A percentile compares a stretch with the other conserved stretches of the same genome.
phyloP scores from a whole-genome alignment of 2,329 filamentous ascomycete genomes.

The Pseudomassariella vexata region DNA sequence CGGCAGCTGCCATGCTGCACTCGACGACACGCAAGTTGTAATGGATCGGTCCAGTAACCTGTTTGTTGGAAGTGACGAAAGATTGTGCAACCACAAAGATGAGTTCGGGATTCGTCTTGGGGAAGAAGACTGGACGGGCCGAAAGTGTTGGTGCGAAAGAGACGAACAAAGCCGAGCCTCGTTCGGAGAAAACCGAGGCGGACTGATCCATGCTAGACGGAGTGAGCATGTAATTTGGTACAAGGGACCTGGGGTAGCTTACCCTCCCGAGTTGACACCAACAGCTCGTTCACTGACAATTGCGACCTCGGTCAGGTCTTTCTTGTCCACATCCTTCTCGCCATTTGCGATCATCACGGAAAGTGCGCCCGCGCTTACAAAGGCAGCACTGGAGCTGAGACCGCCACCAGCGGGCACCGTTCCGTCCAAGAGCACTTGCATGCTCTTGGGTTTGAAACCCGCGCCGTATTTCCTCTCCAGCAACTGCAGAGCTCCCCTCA shows the following conservation, averaged over 20 bases:
- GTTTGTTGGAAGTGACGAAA: slow-evolving; percentile 91
- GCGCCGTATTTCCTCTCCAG: slow-evolving; percentile 60
- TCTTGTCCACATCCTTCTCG: slow-evolving; percentile 75
- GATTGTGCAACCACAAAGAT: slow-evolving; percentile 93
- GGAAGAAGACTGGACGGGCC: slow-evolving; percentile 75
- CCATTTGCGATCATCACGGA: slow-evolving; percentile 85
- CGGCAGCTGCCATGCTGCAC: slow-evolving; percentile 79
- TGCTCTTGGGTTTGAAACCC: slow-evolving; percentile 63
- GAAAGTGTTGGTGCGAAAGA: slow-evolving; percentile 77
- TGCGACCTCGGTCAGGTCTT: slow-evolving; percentile 82
- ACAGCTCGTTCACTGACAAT: slow-evolving; percentile 92
- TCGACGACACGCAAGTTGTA: slow-evolving; percentile 98
- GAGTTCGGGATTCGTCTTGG: slow-evolving; percentile 72
- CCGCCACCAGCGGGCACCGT: slow-evolving; percentile 89
- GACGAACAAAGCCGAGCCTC: slow-evolving; percentile 82
- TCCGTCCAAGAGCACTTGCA: slow-evolving; percentile 87
- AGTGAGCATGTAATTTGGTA: slow-evolving; percentile 1
- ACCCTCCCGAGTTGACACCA: slow-evolving; percentile 94
- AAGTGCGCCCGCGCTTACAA: slow-evolving; percentile 84
- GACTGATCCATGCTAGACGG: slow-evolving; percentile 83
- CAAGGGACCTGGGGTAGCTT: slow-evolving; percentile 24
- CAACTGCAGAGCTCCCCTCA: slow-evolving; percentile 74
- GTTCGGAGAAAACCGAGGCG: slow-evolving; percentile 87
- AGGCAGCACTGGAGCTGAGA: slow-evolving; percentile 87
- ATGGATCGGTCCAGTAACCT: slow-evolving; percentile 85